phyloP scores from a whole-genome alignment of 805 yeast species.

The Scheffersomyces lignosus region DNA sequence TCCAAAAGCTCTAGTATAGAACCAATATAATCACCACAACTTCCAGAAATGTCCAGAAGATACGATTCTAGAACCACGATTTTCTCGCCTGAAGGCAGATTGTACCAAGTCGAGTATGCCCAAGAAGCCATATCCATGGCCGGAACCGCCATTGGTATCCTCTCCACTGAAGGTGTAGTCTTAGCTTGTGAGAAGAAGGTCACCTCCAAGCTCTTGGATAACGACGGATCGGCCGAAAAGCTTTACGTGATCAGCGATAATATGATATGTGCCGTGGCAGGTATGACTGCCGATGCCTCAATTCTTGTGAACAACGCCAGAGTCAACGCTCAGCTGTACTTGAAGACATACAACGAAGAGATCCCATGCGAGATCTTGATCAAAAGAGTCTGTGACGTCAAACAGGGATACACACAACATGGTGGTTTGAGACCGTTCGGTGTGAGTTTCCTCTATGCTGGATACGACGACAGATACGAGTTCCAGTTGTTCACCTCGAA shows the following conservation, averaged over 20 bases:
- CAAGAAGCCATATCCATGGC: conserved; percentile 86
- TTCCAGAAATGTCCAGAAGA: conserved; percentile 81
- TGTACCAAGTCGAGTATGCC: conserved; percentile 96
- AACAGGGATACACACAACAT: conserved; percentile 97
- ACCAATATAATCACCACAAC: too few species aligned
- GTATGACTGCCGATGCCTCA: conserved; percentile 96
- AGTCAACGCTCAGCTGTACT: conserved; percentile 75
- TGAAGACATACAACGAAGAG: conserved; percentile 85
- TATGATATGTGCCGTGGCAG: conserved; percentile 93
- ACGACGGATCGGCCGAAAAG: conserved; percentile 91
- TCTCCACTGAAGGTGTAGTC: conserved; percentile 84
- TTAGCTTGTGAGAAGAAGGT: conserved; percentile 96
- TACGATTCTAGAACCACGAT: conserved; percentile 99
- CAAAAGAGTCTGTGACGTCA: conserved; percentile 84
- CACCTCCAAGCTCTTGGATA: conserved; percentile 88
- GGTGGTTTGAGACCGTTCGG: conserved; percentile 99
- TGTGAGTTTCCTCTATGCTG: conserved; percentile 94
- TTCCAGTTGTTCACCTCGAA: conserved; percentile 93
- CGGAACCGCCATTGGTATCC: conserved; percentile 78
- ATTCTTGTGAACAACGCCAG: conserved; percentile 88
- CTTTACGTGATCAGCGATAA: conserved; percentile 81
- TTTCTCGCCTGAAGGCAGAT: conserved; percentile 97
- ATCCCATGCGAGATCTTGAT: conserved; percentile 93
- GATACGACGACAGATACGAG: conserved; percentile 85
- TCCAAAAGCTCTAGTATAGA: too few species aligned